phyloP scores from a whole-genome alignment of 192 early-diverging fungal species.

The Neocallimastix lanati region DNA sequence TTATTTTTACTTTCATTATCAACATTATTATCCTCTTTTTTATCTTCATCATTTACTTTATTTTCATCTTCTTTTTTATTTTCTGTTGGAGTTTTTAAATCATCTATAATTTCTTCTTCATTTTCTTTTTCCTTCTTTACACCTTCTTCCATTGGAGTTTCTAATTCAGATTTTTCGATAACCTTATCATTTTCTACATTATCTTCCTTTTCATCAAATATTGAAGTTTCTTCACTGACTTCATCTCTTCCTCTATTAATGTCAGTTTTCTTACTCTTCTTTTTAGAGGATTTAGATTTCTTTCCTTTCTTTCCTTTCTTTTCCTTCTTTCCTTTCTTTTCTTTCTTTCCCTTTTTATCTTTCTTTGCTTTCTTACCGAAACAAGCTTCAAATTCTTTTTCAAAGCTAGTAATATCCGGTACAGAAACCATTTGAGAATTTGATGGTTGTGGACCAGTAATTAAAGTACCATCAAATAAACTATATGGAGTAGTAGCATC shows the following conservation, averaged over 20 bases:
- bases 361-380: background rate
- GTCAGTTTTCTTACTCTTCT: background rate
- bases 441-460: background rate
- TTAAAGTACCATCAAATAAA: constrained; percentile 27
- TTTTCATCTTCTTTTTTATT: too few species aligned
- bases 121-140: background rate
- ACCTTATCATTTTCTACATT: too few species aligned
- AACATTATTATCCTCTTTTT: background rate
- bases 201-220: too few species aligned
- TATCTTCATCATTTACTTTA: too few species aligned
- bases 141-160: background rate
- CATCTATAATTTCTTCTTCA: too few species aligned
- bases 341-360: background rate
- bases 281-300: background rate
- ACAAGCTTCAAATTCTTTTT: background rate
- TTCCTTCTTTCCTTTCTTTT: background rate
- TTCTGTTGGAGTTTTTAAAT: too few species aligned
- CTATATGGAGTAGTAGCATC: constrained; percentile 62
- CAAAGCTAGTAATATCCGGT: background rate
- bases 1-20: background rate
- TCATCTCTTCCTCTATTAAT: background rate
- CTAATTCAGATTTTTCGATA: background rate
- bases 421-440: background rate
- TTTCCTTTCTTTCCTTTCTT: background rate
- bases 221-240: background rate